Evolutionary conservation across 192 early-diverging fungal genomes (phyloP).

Genomic region (Chytriomyces sp.): DNA sequence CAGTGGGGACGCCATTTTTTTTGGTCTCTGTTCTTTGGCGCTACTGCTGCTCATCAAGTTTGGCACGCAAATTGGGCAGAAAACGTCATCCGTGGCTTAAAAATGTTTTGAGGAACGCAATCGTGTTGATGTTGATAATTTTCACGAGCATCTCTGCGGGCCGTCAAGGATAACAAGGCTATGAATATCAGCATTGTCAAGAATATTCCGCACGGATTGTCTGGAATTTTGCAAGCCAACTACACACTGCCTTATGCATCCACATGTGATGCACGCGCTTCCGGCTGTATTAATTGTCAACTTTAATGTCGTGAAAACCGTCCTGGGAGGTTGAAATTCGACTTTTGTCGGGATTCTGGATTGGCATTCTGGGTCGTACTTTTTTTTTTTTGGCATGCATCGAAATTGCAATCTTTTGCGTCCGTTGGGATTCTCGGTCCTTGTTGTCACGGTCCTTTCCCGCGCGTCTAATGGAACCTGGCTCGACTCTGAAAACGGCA

Average conservation of each 20-base stretch:
- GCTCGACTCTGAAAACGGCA: no score
- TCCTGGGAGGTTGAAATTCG: no score
- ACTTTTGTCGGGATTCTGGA: no score
- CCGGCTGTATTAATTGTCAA: conserved; percentile 73
- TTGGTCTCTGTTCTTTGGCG: conserved; percentile 51
- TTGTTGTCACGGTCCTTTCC: no score
- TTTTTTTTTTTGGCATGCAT: no score
- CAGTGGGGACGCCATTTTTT: conserved; percentile 63
- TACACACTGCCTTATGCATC: conserved; percentile 56
- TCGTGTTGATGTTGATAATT: conserved; percentile 77
- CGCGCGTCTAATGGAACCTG: no score
- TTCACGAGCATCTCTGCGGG: conserved; percentile 72
- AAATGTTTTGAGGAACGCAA: conserved; percentile 71
- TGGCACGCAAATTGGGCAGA: not conserved
- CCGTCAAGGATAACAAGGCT: conserved; percentile 53
- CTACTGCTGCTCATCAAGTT: conserved; percentile 49
- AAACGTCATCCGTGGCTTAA: conserved; percentile 51
- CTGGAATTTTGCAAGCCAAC: conserved; percentile 27
- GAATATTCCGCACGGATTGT: conserved; percentile 75
- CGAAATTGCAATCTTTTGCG: no score
- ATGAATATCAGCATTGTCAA: conserved; percentile 66
- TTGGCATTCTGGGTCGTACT: no score
- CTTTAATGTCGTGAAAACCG: no score
- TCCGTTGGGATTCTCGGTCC: no score
- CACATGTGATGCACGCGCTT: conserved; percentile 40